A percentile compares a stretch with the other conserved stretches of the same genome.
Conservation (phyloP, 177 flowering plant genomes). For the Telopea speciosissima region DNA sequence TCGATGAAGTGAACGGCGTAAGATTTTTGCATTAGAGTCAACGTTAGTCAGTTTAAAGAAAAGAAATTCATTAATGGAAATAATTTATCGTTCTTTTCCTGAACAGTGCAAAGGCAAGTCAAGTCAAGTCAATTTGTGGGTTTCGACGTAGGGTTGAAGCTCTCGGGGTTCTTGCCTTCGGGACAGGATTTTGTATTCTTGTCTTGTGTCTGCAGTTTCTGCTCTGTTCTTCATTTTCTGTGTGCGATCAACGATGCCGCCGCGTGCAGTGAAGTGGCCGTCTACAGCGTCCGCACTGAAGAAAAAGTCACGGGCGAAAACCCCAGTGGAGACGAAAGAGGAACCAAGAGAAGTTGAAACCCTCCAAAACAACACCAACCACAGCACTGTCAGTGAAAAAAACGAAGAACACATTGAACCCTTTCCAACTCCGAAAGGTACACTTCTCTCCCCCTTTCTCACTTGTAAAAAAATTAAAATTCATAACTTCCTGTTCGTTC, state of each 20-base stretch:
- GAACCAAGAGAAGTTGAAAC: conserved; percentile 6
- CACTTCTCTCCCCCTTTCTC: not conserved
- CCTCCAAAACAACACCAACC: not conserved
- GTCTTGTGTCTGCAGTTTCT: not conserved
- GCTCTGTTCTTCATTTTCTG: not conserved
- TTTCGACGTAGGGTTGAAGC: no score
- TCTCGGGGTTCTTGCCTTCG: not conserved
- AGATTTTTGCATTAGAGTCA: not conserved
- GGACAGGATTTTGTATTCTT: not conserved
- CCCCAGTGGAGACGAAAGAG: not conserved
- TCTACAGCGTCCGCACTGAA: conserved; percentile 16
- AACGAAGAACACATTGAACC: conserved; percentile 8
- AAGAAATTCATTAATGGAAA: no score
- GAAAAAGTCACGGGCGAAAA: conserved; percentile 12
- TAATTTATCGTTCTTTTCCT: no score
- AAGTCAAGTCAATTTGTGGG: no score
- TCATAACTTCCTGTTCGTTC: not conserved
- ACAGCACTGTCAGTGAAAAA: not conserved
- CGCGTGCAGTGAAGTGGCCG: conserved; percentile 18
- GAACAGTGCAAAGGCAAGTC: no score
- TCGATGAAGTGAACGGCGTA: not conserved
- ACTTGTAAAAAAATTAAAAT: not conserved
- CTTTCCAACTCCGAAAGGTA: conserved; percentile 15
- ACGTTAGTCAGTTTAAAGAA: no score
- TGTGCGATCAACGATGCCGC: conserved; percentile 15